Evolutionary conservation across 2,329 filamentous ascomycete genomes (phyloP), one percentile per base, ranked within the genome.

Genomic region (Xylaria sp.): DNA sequence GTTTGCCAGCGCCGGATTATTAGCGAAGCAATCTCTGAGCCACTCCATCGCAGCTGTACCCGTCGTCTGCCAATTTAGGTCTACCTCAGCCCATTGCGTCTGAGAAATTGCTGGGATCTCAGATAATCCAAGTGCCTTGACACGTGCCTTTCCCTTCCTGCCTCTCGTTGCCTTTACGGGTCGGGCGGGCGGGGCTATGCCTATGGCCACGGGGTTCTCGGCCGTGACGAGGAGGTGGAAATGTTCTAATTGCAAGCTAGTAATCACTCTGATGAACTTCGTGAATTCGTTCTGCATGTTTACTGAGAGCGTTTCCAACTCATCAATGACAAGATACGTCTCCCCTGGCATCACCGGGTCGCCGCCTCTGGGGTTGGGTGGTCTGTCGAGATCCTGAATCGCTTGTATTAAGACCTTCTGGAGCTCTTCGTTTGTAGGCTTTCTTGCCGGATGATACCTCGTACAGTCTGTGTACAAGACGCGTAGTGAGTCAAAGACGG

Each of bases 251-350:
- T 21, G 5, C 2, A 38, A 45, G 6, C 6, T 19, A 17, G 38
- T 23, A 4, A 68, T 17, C 3, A 40, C 21, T 17, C 37, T 55
- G 37, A 68, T 59, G 6, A 68, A 65, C 14, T 3, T 51, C 11
- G 61, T 38, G 15, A 58, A 68, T 1, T 38, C 12, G 37, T 38
- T 50, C 49, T 31, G 54, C 19, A 61, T 25, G 19, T 38, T 35
- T n/a, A 25, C 28, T 12, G 49, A 11, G 11, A 68, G n/a, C 0
- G 49, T 7, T 15, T 63, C 62, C 8, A 67, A 14, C 28, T 61
- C 64, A 21, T 67, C 66, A 23, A 68, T 50, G 3, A 67, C 38
- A 7, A 68, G 14, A 40, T 67, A 65, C 7, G 61, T 68, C 37
- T 63, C 50, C 11, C 64, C 66, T 9, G 66, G 61, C n/a, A 19